phyloP scores from a whole-genome alignment of 495 filamentous ascomycete genomes.

The Annulohypoxylon nitens region DNA sequence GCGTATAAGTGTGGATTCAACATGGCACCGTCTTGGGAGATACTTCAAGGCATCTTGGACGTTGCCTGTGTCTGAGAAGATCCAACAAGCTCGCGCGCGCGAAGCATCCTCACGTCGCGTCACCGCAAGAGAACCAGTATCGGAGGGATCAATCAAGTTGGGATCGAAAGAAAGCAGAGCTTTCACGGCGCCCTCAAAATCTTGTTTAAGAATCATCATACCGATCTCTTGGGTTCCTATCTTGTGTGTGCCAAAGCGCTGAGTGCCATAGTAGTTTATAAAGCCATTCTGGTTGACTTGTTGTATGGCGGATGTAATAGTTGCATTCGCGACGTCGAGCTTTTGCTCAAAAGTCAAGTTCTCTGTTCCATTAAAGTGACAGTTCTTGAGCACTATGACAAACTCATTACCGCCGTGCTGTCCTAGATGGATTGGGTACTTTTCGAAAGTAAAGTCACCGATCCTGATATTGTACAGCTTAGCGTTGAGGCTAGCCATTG shows the following conservation, averaged over 20 bases:
- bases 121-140: constrained; percentile 34
- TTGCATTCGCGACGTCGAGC: constrained; percentile 53
- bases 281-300: constrained; percentile 78
- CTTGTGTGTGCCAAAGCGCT: constrained; percentile 89
- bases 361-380: constrained; percentile 66
- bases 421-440: constrained; percentile 79
- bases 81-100: constrained; percentile 79
- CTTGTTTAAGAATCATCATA: constrained; percentile 81
- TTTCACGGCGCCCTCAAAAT: constrained; percentile 83
- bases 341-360: constrained; percentile 53
- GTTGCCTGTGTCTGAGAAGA: constrained; percentile 72
- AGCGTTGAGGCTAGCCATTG: constrained; percentile 71
- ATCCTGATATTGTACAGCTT: constrained; percentile 69
- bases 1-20: constrained; percentile 81
- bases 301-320: constrained; percentile 59
- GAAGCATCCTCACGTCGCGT: constrained; percentile 73
- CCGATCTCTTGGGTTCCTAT: constrained; percentile 86
- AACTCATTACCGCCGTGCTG: constrained; percentile 92
- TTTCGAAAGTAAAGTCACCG: constrained; percentile 82
- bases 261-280: constrained; percentile 96
- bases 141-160: constrained; percentile 63
- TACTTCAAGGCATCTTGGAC: constrained; percentile 69
- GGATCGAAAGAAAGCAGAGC: constrained; percentile 76
- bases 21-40: constrained; percentile 84
- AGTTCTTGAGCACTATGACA: constrained; percentile 87